A percentile compares a stretch with the other conserved stretches of the same genome.
phyloP scores from a whole-genome alignment of 1,284 basidiomycete species.

The Fistulinella cinereoalba region DNA sequence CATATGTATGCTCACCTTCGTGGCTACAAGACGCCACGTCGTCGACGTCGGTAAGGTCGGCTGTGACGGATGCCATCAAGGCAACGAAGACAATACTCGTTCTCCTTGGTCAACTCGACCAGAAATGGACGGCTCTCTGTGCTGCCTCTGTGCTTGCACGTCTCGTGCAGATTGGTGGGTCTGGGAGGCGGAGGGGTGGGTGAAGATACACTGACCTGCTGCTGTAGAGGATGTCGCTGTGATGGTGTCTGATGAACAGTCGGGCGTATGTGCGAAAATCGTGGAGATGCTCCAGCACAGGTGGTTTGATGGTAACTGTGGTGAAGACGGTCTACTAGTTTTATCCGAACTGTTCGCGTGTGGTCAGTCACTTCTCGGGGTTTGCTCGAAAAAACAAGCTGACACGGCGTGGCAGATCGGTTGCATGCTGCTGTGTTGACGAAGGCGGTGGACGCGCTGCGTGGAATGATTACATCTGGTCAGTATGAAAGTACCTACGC shows the following conservation, averaged over 20 bases:
- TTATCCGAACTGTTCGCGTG: slow-evolving; percentile 18
- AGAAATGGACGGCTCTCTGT: slow-evolving; percentile 17
- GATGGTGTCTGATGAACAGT: slow-evolving; percentile 7
- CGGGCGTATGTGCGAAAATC: slow-evolving; percentile 7
- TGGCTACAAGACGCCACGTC: no score
- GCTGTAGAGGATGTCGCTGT: slow-evolving; percentile 16
- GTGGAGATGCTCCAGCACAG: slow-evolving; percentile 23
- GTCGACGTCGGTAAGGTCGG: slow-evolving; percentile 1
- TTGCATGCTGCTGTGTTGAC: slow-evolving; percentile 17
- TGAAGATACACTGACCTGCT: not conserved
- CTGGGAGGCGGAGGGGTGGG: not conserved
- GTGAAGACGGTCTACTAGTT: slow-evolving; percentile 28
- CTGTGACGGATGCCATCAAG: slow-evolving; percentile 17
- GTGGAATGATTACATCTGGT: slow-evolving; percentile 13
- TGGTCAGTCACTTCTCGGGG: slow-evolving; percentile 14
- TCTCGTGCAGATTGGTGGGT: slow-evolving; percentile 22
- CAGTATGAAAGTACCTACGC: slow-evolving; percentile 13
- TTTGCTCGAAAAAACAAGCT: not conserved
- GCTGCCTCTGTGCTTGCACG: slow-evolving; percentile 20
- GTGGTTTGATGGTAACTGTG: slow-evolving; percentile 27
- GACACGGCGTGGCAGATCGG: slow-evolving; percentile 5
- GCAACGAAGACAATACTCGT: slow-evolving; percentile 13
- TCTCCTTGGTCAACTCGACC: slow-evolving; percentile 17
- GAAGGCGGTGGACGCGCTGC: slow-evolving; percentile 13
- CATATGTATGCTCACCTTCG: no score